Conservation (phyloP, 164 flowering plant genomes). For the Piper betle region DNA sequence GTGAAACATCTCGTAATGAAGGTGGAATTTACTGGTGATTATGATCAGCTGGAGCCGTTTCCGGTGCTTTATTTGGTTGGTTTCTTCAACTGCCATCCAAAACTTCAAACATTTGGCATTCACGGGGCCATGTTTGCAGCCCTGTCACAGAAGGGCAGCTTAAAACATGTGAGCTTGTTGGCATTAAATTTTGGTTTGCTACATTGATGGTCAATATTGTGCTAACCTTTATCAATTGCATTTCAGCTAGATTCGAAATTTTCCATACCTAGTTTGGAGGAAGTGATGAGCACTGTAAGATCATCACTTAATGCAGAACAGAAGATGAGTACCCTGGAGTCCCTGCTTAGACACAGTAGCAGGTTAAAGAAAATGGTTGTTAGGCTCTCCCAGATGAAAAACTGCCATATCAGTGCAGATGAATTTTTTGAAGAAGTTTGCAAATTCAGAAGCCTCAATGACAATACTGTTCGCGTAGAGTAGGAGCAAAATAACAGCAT, state of each 20-base stretch:
- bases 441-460: slow-evolving; percentile 41
- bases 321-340: slow-evolving; percentile 71
- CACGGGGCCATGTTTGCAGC: slow-evolving; percentile 99
- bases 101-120: slow-evolving; percentile 53
- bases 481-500: slow-evolving; percentile 13
- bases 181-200: background rate
- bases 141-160: slow-evolving; percentile 76
- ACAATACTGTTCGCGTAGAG: slow-evolving; percentile 41
- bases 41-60: slow-evolving; percentile 45
- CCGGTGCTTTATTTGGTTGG: slow-evolving; percentile 81
- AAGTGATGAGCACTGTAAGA: slow-evolving; percentile 53
- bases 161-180: slow-evolving; percentile 42
- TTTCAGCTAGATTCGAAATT: slow-evolving; percentile 56
- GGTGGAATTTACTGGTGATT: slow-evolving; percentile 78
- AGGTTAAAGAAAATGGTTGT: slow-evolving; percentile 46
- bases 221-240: background rate
- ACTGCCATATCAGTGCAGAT: slow-evolving; percentile 63
- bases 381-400: slow-evolving; percentile 78
- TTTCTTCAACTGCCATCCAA: slow-evolving; percentile 69
- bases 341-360: slow-evolving; percentile 49
- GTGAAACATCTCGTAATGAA: slow-evolving; percentile 81
- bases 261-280: slow-evolving; percentile 58
- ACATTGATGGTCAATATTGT: background rate
- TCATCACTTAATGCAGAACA: slow-evolving; percentile 88
- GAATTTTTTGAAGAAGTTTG: slow-evolving; percentile 85